Conservation (phyloP, 805 yeast species). For the Spathaspora boniae region DNA sequence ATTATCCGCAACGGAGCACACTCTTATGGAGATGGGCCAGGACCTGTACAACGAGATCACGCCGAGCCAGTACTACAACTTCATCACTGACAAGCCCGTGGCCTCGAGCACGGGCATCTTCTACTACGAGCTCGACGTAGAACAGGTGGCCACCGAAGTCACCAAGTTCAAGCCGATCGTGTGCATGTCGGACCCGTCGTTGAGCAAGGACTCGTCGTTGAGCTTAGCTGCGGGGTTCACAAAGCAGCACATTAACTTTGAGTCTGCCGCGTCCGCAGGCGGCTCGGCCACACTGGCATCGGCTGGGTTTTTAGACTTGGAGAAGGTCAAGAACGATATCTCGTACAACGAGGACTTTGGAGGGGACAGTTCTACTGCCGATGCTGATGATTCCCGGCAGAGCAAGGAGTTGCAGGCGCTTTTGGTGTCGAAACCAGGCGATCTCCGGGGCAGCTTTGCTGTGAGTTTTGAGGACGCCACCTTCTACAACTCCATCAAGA, state of each 20-base stretch:
- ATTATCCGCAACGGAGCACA: conserved; percentile 11
- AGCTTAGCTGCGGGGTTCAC: conserved; percentile 33
- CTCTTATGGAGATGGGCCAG: conserved; percentile 5
- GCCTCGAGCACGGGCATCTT: conserved; percentile 32
- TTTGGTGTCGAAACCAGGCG: conserved; percentile 36
- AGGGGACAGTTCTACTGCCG: conserved; percentile 5
- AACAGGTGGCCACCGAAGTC: conserved; percentile 31
- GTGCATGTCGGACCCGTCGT: conserved; percentile 29
- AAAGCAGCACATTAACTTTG: conserved; percentile 24
- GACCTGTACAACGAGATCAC: too few relatives aligned
- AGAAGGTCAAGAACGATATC: conserved; percentile 25
- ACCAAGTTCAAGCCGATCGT: conserved; percentile 31
- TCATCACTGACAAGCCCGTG: conserved; percentile 35
- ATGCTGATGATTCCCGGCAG: conserved; percentile 4
- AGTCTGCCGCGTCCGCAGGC: conserved; percentile 6
- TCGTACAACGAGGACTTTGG: conserved; percentile 15
- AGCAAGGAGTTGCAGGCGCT: conserved; percentile 19
- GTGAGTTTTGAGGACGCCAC: conserved; percentile 37
- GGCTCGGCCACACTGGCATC: conserved; percentile 6
- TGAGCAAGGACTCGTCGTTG: conserved; percentile 30
- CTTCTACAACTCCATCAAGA: conserved; percentile 36
- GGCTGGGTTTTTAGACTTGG: conserved; percentile 23
- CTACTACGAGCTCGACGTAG: conserved; percentile 39
- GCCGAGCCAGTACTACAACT: conserved; percentile 26
- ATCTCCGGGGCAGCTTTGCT: conserved; percentile 39